Conservation (phyloP, 2,329 filamentous ascomycete genomes). For the Grosmannia huntii region DNA sequence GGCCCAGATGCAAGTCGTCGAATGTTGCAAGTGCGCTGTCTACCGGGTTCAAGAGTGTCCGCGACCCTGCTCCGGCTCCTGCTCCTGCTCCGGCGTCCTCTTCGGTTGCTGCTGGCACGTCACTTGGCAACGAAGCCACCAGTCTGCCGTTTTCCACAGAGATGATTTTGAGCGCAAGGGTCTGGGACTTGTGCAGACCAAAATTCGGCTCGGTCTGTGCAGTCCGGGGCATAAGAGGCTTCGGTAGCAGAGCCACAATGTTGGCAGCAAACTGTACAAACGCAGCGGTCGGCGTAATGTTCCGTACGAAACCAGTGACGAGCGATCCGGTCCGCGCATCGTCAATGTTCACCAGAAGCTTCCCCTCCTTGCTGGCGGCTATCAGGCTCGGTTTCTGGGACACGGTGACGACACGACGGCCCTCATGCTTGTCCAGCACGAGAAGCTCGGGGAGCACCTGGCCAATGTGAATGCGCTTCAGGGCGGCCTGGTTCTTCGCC, state of each 20-base stretch:
- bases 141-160: slow-evolving; percentile 65
- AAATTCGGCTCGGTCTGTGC: slow-evolving; percentile 55
- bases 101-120: slow-evolving; percentile 25
- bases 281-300: slow-evolving; percentile 66
- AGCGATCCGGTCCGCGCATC: slow-evolving; percentile 57
- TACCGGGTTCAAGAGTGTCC: slow-evolving; percentile 29
- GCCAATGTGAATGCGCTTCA: slow-evolving; percentile 74
- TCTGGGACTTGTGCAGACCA: slow-evolving; percentile 65
- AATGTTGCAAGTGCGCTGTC: slow-evolving; percentile 51
- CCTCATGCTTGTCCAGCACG: slow-evolving; percentile 73
- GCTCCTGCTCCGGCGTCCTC: background rate
- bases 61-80: background rate
- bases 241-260: slow-evolving; percentile 67
- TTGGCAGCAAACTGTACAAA: slow-evolving; percentile 82
- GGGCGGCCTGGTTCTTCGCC: slow-evolving; percentile 61
- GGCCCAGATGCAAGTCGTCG: slow-evolving; percentile 65
- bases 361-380: slow-evolving; percentile 58
- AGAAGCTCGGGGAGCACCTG: slow-evolving; percentile 73
- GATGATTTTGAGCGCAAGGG: slow-evolving; percentile 58
- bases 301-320: slow-evolving; percentile 70
- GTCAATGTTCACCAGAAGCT: slow-evolving; percentile 57
- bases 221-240: slow-evolving; percentile 62
- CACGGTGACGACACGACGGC: slow-evolving; percentile 61
- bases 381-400: slow-evolving; percentile 76
- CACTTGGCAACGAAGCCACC: slow-evolving; percentile 36